These are phyloP conservation scores for Schizonepeta tenuifolia DNA, from an alignment of 257 asterid genomes.

Conservation along the genomic window DNA sequence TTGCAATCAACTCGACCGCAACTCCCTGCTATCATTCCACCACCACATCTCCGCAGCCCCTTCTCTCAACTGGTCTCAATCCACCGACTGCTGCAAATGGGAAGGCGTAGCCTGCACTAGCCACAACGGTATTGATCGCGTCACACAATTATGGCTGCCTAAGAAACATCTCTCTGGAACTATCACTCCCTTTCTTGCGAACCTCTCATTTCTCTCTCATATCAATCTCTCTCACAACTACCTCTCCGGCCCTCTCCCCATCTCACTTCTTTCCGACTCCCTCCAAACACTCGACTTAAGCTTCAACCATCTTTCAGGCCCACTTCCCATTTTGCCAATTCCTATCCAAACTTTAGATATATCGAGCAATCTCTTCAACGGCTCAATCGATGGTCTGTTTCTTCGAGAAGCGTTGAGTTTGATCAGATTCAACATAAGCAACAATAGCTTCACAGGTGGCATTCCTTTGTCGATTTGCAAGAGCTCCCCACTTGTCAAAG, in stretches of 20 bases:
- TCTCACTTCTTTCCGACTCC: not conserved
- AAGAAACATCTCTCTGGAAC: conserved; percentile 21
- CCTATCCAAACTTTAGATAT: conserved; percentile 25
- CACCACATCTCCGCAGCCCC: conserved; percentile 20
- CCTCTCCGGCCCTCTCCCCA: conserved; percentile 15
- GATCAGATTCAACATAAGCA: not conserved
- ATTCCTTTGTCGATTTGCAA: not conserved
- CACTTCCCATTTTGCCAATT: not conserved
- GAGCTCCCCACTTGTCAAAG: not conserved
- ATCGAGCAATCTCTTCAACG: conserved; percentile 32
- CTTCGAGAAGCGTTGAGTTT: not conserved
- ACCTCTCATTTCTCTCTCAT: conserved; percentile 37
- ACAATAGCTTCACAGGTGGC: not conserved
- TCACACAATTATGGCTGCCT: conserved; percentile 30
- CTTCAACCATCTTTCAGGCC: conserved; percentile 28
- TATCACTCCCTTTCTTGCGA: conserved; percentile 29
- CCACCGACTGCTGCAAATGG: conserved; percentile 43
- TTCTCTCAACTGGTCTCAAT: conserved; percentile 38
- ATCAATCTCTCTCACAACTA: conserved; percentile 42
- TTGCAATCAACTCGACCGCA: conserved; percentile 31
- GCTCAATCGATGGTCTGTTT: not conserved
- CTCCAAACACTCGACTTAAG: conserved; percentile 29
- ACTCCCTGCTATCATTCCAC: conserved; percentile 33
- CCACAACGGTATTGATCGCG: not conserved
- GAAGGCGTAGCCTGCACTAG: conserved; percentile 39